A percentile compares a stretch with the other conserved stretches of the same genome.
Conservation (phyloP, 805 yeast species). For the Wickerhamiella azyma region DNA sequence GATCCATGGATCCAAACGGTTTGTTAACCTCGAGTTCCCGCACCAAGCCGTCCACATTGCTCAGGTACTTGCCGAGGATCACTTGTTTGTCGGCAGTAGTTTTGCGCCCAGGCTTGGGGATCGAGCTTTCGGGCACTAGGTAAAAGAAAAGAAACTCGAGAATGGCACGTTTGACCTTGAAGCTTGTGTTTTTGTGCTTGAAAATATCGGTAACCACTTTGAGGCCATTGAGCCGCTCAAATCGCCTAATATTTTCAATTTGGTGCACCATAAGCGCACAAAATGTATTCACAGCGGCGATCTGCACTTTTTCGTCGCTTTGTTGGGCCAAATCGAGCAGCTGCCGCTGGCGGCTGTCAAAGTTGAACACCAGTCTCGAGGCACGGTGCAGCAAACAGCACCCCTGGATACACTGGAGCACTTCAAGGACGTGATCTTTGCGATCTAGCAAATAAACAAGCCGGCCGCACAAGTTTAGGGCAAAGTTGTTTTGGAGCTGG, state of each 20-base stretch:
- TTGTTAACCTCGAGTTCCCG: conserved; percentile 32
- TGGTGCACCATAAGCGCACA: conserved; percentile 46
- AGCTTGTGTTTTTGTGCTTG: conserved; percentile 30
- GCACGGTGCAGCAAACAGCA: conserved; percentile 43
- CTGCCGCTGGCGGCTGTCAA: conserved; percentile 25
- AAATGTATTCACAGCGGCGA: conserved; percentile 37
- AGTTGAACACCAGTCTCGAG: conserved; percentile 37
- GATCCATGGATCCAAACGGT: conserved; percentile 37
- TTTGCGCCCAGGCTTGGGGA: conserved; percentile 22
- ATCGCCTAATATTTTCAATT: conserved; percentile 41
- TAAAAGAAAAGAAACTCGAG: conserved; percentile 60
- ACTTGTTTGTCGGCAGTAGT: conserved; percentile 34
- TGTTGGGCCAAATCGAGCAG: conserved; percentile 10
- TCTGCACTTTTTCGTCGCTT: conserved; percentile 21
- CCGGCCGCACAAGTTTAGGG: conserved; percentile 35
- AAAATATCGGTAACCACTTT: conserved; percentile 36
- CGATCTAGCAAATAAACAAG: conserved; percentile 17
- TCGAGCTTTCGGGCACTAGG: conserved; percentile 42
- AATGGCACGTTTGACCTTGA: conserved; percentile 46
- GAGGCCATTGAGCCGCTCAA: conserved; percentile 47
- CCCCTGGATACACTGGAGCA: conserved; percentile 37
- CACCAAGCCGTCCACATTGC: conserved; percentile 35
- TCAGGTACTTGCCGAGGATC: conserved; percentile 31
- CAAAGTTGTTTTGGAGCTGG: conserved; percentile 38
- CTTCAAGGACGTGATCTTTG: conserved; percentile 8